Conservation (phyloP, 768 basidiomycete species). For the Atractiella rhizophila region DNA sequence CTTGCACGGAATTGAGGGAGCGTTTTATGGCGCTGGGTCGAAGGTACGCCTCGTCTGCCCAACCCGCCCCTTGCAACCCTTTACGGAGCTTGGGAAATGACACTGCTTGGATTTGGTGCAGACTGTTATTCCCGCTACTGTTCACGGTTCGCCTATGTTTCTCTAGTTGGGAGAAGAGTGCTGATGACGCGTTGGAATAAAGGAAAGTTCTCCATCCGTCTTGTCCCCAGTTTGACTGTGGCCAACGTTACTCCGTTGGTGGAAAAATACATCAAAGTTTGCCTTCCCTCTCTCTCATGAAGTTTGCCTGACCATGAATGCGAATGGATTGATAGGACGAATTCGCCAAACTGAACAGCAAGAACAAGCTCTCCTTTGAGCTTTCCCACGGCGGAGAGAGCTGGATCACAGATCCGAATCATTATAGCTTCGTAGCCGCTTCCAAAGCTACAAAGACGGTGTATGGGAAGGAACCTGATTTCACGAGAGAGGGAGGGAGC, state of each 20-base stretch:
- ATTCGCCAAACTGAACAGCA: conserved; percentile 60
- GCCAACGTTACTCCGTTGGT: conserved; percentile 48
- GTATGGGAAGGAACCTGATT: conserved; percentile 50
- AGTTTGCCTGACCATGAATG: not conserved
- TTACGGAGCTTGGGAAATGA: conserved; percentile 9
- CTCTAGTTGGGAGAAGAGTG: no score
- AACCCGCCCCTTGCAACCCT: not conserved
- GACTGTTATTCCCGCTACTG: conserved; percentile 83
- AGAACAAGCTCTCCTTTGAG: conserved; percentile 54
- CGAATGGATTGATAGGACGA: conserved; percentile 25
- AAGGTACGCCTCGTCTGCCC: conserved; percentile 25
- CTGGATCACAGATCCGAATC: conserved; percentile 36
- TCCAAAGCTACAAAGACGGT: conserved; percentile 30
- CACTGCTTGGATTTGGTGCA: no score
- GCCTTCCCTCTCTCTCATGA: not conserved
- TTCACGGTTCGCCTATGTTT: conserved; percentile 18
- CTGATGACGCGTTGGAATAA: conserved; percentile 9
- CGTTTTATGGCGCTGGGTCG: conserved; percentile 53
- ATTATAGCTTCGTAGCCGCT: conserved; percentile 85
- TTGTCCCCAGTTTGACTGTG: conserved; percentile 65
- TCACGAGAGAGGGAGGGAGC: conserved; percentile 76
- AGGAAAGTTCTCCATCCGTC: conserved; percentile 89
- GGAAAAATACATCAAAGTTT: conserved; percentile 33
- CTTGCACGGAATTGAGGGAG: conserved; percentile 85
- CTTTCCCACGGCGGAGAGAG: conserved; percentile 58